Base-by-base conservation (phyloP, 306 rosid genomes). In the Lupinus albus region DNA sequence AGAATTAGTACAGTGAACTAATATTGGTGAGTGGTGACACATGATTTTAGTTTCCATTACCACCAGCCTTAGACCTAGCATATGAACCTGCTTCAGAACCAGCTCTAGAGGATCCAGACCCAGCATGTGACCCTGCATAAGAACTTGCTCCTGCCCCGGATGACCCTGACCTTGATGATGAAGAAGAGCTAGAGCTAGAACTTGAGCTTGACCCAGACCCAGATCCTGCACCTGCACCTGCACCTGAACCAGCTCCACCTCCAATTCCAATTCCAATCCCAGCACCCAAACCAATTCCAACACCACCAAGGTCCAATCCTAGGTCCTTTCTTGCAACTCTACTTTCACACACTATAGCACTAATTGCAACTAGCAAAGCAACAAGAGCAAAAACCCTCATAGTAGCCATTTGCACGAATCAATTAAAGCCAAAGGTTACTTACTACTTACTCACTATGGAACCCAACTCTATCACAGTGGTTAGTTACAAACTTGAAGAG, bases 241-340 rank as follows among this genome's bases (percentile, higher is more conserved):
- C 13, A 4, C 89, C 87, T 11, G 74, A 52, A 8, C 82, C 91
- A 18, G 79, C 58, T 0, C 85, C 75, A 3, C 91, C 91, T 3
- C 95, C 85, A 20, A 76, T 52, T 5, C 91, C 89, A 14, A 82
- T 11, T 36, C 91, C 91, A 10, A 83, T 0, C 7, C 95, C 84
- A 21, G 87, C 55, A 45, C 96, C 91, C n/a, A 79, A 4, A 6
- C 91, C 91, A 58, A 81, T 1, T 41, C 92, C 90, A 4, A 82
- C 1, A 8, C 95, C 89, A 64, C 90, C 96, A 1, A 89, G 76
- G 79, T 84, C 79, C 70, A 86, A 25, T 6, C 92, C 92, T 2
- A 89, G 78, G 68, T 89, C 83, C 72, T 84, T 84, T 68, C 92
- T 83, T 12, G 71, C 91, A 13, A 59, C 86, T 64, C 87, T 75